Conservation (phyloP, 2,329 filamentous ascomycete species). For the Chrysoporthe cubensis region DNA sequence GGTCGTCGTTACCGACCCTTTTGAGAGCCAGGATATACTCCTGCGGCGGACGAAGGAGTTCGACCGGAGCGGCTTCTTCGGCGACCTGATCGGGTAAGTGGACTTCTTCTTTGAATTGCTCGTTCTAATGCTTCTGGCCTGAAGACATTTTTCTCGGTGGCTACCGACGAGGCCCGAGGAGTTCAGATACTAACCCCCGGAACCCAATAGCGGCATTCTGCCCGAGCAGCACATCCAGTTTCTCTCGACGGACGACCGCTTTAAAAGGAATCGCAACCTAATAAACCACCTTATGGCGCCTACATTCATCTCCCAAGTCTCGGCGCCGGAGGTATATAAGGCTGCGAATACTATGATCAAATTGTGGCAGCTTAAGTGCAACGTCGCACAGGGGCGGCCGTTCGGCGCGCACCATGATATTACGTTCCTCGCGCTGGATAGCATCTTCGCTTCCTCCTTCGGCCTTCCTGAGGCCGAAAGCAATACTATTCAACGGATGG, state of each 20-base stretch:
- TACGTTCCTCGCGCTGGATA: slow-evolving; percentile 17
- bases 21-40: slow-evolving; percentile 32
- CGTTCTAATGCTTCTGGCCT: too few relatives aligned
- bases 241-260: slow-evolving; percentile 26
- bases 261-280: slow-evolving; percentile 15
- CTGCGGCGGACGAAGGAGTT: slow-evolving; percentile 31
- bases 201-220: slow-evolving; percentile 34
- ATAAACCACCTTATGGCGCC: slow-evolving; percentile 27
- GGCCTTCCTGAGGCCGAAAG: slow-evolving; percentile 35
- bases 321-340: slow-evolving; percentile 18
- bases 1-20: slow-evolving; percentile 31
- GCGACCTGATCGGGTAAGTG: slow-evolving; percentile 31
- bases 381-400: slow-evolving; percentile 24
- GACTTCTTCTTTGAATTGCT: too few relatives aligned
- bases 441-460: slow-evolving; percentile 35
- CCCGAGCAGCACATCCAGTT: slow-evolving; percentile 41
- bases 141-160: too few relatives aligned
- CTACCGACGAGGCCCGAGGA: too few relatives aligned
- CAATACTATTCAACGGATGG: slow-evolving; percentile 33
- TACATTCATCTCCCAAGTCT: slow-evolving; percentile 36
- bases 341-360: slow-evolving; percentile 31
- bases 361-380: slow-evolving; percentile 30
- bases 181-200: too few relatives aligned
- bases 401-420: slow-evolving; percentile 24
- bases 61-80: slow-evolving; percentile 18